phyloP scores from a whole-genome alignment of 257 asterid species.

The Solanum chiquidenum region DNA sequence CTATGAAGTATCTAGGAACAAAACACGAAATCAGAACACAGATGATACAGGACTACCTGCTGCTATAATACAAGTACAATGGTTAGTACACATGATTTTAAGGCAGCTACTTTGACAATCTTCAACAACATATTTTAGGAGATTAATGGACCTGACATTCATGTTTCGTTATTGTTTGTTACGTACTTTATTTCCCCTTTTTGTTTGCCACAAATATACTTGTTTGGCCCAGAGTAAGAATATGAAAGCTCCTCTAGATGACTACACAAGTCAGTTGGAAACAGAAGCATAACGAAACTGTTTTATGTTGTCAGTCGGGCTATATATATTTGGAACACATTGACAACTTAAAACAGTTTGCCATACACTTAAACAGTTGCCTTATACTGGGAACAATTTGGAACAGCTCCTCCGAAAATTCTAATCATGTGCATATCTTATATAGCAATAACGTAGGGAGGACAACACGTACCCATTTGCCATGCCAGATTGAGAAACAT shows the following conservation, averaged over 20 bases:
- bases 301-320: neutral
- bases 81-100: neutral
- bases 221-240: no score
- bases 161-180: no score
- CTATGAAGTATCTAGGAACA: constrained; percentile 53
- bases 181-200: no score
- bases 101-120: neutral
- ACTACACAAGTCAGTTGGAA: neutral
- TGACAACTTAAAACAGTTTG: neutral
- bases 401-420: neutral
- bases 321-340: neutral
- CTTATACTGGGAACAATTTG: neutral
- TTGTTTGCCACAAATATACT: no score
- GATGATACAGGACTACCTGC: neutral
- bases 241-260: no score
- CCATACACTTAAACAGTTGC: neutral
- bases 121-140: neutral
- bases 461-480: constrained; percentile 46
- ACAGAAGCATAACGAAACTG: neutral
- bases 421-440: neutral
- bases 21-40: neutral
- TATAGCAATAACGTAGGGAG: neutral
- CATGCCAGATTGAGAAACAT: constrained; percentile 29
- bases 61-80: neutral
- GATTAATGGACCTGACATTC: no score